Percentiles rank a stretch among this genome's conserved stretches.
These are phyloP conservation scores for Euphorbia neoarborescens DNA, from an alignment of 441 rosid species.

Conservation along the genomic window DNA sequence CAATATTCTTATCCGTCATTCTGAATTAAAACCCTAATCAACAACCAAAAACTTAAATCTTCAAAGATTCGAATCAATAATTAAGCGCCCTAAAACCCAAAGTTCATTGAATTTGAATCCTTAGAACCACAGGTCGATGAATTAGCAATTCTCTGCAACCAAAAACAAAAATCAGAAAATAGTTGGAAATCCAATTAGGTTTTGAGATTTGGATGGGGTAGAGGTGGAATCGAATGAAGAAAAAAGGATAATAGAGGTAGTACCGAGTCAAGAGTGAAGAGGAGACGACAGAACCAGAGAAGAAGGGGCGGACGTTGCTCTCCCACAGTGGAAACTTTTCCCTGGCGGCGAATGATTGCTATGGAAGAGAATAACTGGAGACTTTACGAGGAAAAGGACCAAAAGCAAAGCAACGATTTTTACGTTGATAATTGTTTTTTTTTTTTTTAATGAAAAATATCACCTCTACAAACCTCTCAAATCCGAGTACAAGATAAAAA, in stretches of 20 bases:
- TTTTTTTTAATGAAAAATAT: too few relatives aligned
- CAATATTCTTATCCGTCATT: conserved; percentile 24
- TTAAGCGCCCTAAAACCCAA: neutral
- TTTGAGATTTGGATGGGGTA: neutral
- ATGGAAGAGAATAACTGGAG: too few relatives aligned
- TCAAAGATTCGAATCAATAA: neutral
- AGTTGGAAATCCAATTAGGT: neutral
- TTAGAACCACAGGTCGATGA: neutral
- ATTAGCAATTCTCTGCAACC: neutral
- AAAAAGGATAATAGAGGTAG: neutral
- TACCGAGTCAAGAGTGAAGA: neutral
- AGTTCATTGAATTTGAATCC: neutral
- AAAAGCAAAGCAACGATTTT: too few relatives aligned
- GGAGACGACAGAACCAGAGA: neutral
- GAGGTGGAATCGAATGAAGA: neutral
- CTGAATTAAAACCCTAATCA: conserved; percentile 7
- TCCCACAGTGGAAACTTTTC: neutral
- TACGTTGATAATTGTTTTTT: too few relatives aligned
- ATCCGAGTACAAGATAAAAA: too few relatives aligned
- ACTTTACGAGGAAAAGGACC: too few relatives aligned
- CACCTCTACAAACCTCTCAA: too few relatives aligned
- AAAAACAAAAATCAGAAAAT: neutral
- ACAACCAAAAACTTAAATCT: neutral
- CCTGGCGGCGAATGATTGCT: neutral
- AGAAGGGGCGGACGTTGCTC: conserved; percentile 3